These are phyloP conservation scores for Multifurca ochricompacta DNA, from an alignment of 768 basidiomycete genomes.

Conservation along the genomic window DNA sequence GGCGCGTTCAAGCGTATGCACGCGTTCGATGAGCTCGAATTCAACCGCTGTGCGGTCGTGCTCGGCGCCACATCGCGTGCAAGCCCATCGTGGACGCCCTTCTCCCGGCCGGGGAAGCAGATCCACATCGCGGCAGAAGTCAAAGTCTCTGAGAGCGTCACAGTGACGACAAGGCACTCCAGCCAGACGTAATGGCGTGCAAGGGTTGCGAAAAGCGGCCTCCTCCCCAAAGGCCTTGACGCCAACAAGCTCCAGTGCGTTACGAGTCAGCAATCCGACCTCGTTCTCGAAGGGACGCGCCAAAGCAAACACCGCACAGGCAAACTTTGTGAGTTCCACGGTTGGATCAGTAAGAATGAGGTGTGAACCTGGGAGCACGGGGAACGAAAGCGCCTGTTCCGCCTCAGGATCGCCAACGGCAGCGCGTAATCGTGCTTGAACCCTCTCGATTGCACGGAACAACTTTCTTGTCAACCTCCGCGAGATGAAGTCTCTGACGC, in stretches of 20 bases:
- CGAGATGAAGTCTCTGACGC: constrained; percentile 66
- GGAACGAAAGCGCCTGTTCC: constrained; percentile 65
- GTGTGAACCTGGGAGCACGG: constrained; percentile 79
- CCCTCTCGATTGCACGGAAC: constrained; percentile 56
- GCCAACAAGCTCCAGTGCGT: constrained; percentile 78
- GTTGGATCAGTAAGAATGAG: constrained; percentile 70
- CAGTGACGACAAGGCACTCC: constrained; percentile 87
- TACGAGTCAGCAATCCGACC: constrained; percentile 82
- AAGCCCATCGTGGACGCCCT: constrained; percentile 54
- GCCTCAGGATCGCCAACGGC: constrained; percentile 47
- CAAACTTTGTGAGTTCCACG: constrained; percentile 84
- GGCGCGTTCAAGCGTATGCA: constrained; percentile 58
- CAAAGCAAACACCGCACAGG: constrained; percentile 73
- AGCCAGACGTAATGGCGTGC: constrained; percentile 74
- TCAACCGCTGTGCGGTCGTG: constrained; percentile 89
- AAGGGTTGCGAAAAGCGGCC: constrained; percentile 86
- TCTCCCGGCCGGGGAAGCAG: constrained; percentile 53
- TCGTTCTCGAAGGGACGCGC: constrained; percentile 80
- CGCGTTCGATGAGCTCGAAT: constrained; percentile 71
- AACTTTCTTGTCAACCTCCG: constrained; percentile 75
- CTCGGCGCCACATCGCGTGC: constrained; percentile 68
- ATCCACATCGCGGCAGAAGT: constrained; percentile 89
- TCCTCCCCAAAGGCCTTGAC: constrained; percentile 82
- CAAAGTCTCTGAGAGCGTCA: constrained; percentile 81
- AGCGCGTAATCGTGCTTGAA: constrained; percentile 54